Evolutionary conservation across 2,329 filamentous ascomycete species (phyloP), one percentile per base, ranked within the genome.

Genomic region (Pseudohalonectria lignicola): DNA sequence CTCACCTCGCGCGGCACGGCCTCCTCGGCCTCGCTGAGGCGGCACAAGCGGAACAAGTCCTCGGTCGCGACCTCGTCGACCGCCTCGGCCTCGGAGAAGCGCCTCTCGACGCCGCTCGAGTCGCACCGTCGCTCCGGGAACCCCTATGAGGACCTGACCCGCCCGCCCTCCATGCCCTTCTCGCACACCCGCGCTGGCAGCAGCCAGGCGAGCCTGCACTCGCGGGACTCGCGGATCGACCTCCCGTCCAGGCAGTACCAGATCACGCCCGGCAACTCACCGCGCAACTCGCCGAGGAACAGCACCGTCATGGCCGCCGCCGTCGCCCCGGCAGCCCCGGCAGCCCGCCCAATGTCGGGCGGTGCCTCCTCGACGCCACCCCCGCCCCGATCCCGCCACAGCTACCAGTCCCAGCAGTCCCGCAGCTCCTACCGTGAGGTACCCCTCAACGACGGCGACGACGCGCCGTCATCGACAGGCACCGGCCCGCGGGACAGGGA

Each of bases 1-100:
- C 64, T 94, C 41, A 95, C 87, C 2, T 79, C 85, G 10, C 75
- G 80, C 18, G 64, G 60, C 41, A 25, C 18, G 39, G 35, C n/a
- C 21, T 28, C 26, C 31, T 31, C 18, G 5, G 31, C 28, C 26
- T 28, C 26, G 35, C 20, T 16, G 29, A 23, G 20, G 5, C 35
- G 42, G 34, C 86, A 93, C 61, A 88, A 87, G 66, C 76, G 82
- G 52, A 88, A 84, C 56, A 76, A 74, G 56, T 72, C 70, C 1
- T 76, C 71, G 2, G 51, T 74, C 20, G 60, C 64, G 4, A 74
- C 66, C 2, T 53, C 55, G 6, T 62, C 60, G 45, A 69, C 61
- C 9, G 47, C 56, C 39, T 51, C 51, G 13, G 63, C 69, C 3
- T 64, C 66, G 9, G 74, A 83, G 43, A 83, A 83, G 55, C 75